phyloP scores from a whole-genome alignment of 1,284 basidiomycete species.

The Thelephora terrestris region DNA sequence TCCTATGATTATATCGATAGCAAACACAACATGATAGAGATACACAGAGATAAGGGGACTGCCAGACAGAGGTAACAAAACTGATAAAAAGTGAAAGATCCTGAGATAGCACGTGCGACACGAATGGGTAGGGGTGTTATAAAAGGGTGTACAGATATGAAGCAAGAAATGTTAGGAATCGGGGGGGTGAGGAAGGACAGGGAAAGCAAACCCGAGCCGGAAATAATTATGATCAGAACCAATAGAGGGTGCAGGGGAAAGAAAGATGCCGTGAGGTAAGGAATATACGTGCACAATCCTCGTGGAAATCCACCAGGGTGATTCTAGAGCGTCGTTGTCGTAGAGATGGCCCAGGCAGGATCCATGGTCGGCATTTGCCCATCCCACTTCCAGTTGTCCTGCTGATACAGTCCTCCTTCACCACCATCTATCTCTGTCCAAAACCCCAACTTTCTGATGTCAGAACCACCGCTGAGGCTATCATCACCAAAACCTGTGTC shows the following conservation, averaged over 20 bases:
- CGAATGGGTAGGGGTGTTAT: slow-evolving; percentile 6
- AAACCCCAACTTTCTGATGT: slow-evolving; percentile 46
- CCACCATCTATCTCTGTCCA: slow-evolving; percentile 68
- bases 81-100: slow-evolving; percentile 25
- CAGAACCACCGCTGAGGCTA: slow-evolving; percentile 20
- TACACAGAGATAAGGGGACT: slow-evolving; percentile 22
- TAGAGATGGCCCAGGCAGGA: slow-evolving; percentile 51
- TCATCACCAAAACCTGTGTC: slow-evolving; percentile 18
- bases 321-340: slow-evolving; percentile 9
- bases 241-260: slow-evolving; percentile 1
- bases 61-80: slow-evolving; percentile 7
- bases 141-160: neutral
- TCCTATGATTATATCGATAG: slow-evolving; percentile 22
- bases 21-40: slow-evolving; percentile 25
- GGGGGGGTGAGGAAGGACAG: neutral
- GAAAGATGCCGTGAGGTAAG: neutral
- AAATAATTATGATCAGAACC: neutral
- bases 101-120: slow-evolving; percentile 21
- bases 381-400: slow-evolving; percentile 64
- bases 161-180: neutral
- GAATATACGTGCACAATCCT: slow-evolving; percentile 7
- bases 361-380: slow-evolving; percentile 51
- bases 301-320: slow-evolving; percentile 5
- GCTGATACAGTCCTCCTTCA: slow-evolving; percentile 59
- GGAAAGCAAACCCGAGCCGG: neutral